phyloP scores from a whole-genome alignment of 1,284 basidiomycete genomes.

The Caloboletus firmus region DNA sequence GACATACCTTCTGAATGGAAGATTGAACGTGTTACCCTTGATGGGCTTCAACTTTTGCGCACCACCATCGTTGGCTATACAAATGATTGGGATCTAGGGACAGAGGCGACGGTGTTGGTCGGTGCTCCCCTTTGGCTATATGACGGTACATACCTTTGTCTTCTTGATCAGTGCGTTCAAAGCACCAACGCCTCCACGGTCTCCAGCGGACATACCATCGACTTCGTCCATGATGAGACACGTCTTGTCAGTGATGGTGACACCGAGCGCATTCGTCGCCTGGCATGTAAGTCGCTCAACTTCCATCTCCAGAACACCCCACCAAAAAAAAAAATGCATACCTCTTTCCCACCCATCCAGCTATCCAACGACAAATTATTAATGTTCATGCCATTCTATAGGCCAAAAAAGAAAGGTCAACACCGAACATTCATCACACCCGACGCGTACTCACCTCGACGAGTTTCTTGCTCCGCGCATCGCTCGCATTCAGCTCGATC shows the following conservation, averaged over 20 bases:
- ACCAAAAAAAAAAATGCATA: slow-evolving; percentile 25
- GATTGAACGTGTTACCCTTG: slow-evolving; percentile 67
- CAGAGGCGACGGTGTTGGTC: not conserved
- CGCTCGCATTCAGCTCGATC: slow-evolving; percentile 96
- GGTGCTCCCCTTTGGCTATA: not conserved
- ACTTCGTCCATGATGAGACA: slow-evolving; percentile 99
- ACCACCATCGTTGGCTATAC: slow-evolving; percentile 91
- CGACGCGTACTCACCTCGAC: slow-evolving; percentile 64
- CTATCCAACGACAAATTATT: slow-evolving; percentile 88
- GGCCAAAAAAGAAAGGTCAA: not conserved
- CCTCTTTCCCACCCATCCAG: slow-evolving; percentile 70
- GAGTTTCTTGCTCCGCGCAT: slow-evolving; percentile 93
- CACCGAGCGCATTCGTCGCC: slow-evolving; percentile 66
- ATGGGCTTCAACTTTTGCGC: slow-evolving; percentile 93
- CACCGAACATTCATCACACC: not conserved
- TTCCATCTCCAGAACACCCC: not conserved
- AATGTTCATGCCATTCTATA: slow-evolving; percentile 80
- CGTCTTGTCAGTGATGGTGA: slow-evolving; percentile 75
- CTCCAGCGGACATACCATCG: slow-evolving; percentile 98
- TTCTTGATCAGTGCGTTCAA: slow-evolving; percentile 92
- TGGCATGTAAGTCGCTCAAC: slow-evolving; percentile 24
- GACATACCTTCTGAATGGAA: slow-evolving; percentile 75
- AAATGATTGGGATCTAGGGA: slow-evolving; percentile 88
- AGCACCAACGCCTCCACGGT: slow-evolving; percentile 94
- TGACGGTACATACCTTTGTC: slow-evolving; percentile 62